These are phyloP conservation scores for Huntiella omanensis DNA, from an alignment of 2,329 filamentous ascomycete genomes.

Conservation along the genomic window DNA sequence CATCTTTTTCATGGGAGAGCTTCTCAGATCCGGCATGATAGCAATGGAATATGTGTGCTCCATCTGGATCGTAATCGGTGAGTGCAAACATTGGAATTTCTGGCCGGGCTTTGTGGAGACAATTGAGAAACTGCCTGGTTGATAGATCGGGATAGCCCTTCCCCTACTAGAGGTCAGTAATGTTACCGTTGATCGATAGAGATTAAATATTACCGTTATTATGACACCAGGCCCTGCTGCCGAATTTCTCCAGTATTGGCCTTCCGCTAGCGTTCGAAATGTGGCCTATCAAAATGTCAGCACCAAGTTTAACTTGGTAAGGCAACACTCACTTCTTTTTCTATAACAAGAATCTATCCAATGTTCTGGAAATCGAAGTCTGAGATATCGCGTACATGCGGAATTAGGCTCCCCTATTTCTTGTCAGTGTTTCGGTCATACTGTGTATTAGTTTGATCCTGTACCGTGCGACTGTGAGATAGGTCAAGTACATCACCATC, in stretches of 20 bases:
- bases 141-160: conserved; percentile 68
- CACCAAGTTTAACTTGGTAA: conserved; percentile 11
- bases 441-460: conserved; percentile 14
- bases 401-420: conserved; percentile 40
- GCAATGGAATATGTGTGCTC: conserved; percentile 52
- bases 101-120: conserved; percentile 28
- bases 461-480: conserved; percentile 14
- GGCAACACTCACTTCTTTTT: conserved; percentile 49
- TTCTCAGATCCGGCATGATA: conserved; percentile 53
- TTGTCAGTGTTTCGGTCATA: background rate
- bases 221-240: conserved; percentile 39
- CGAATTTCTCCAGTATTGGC: conserved; percentile 32
- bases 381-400: conserved; percentile 29
- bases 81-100: conserved; percentile 41
- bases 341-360: conserved; percentile 53
- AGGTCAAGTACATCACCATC: conserved; percentile 24
- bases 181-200: background rate
- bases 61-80: conserved; percentile 61
- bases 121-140: conserved; percentile 44
- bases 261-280: conserved; percentile 46
- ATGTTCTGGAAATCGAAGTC: conserved; percentile 28
- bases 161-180: conserved; percentile 27
- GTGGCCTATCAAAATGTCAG: conserved; percentile 38
- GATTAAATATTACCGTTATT: conserved; percentile 35
- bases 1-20: conserved; percentile 38